phyloP scores from a whole-genome alignment of 2,329 filamentous ascomycete species.

The Claviceps sp. region DNA sequence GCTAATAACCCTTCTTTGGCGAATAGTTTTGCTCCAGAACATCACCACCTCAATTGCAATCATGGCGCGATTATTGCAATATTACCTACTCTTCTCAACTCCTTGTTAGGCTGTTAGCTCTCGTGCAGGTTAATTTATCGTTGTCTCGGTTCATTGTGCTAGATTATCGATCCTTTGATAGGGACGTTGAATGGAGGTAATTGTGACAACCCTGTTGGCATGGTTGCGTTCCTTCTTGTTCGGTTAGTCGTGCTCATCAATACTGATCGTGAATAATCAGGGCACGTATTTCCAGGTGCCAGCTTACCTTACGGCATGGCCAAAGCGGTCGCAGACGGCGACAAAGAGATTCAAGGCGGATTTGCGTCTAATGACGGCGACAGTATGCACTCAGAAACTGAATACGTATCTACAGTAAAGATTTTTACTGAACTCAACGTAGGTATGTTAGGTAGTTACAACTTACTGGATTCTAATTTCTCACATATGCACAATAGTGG shows the following conservation, averaged over 20 bases:
- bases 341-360: constrained; percentile 14
- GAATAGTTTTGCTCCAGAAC: too few species aligned
- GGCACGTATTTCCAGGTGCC: constrained; percentile 17
- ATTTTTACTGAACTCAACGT: not conserved
- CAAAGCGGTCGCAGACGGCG: constrained; percentile 16
- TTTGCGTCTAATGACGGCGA: constrained; percentile 14
- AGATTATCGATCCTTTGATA: constrained; percentile 14
- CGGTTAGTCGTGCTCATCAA: not conserved
- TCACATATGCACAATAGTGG: constrained; percentile 19
- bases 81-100: not conserved
- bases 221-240: not conserved
- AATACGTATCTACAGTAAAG: not conserved
- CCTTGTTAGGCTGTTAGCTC: too few species aligned
- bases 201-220: not conserved
- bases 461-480: constrained; percentile 18
- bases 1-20: too few species aligned
- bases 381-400: constrained; percentile 6
- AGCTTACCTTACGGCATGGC: constrained; percentile 17
- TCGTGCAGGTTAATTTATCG: not conserved
- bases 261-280: not conserved
- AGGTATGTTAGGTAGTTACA: too few species aligned
- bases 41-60: not conserved
- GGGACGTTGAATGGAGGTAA: constrained; percentile 15
- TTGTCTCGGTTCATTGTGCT: constrained; percentile 8
- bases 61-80: not conserved